Evolutionary conservation across 1,139 yeast species (phyloP).

Genomic region (Lodderomyces jiufengensis): DNA sequence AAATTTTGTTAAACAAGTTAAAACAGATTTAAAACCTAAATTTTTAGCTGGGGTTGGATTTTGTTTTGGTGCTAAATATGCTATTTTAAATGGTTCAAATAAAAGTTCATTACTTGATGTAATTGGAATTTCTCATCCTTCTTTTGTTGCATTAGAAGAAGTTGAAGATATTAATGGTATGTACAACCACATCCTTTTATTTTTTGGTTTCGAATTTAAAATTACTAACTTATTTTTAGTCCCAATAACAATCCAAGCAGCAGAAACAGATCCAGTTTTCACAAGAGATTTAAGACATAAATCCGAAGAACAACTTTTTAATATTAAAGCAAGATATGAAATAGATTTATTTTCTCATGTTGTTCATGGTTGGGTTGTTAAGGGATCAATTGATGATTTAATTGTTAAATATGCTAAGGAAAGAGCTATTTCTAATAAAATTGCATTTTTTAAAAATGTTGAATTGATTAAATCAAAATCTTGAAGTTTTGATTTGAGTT

Average conservation of each 20-base stretch:
- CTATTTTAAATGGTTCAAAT: conserved; percentile 48
- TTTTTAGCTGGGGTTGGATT: conserved; percentile 66
- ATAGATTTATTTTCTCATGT: conserved; percentile 60
- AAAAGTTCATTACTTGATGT: conserved; percentile 46
- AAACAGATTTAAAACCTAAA: conserved; percentile 43
- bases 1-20: conserved; percentile 41
- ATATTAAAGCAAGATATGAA: conserved; percentile 50
- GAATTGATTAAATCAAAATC: neutral
- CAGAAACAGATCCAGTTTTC: conserved; percentile 64
- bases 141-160: conserved; percentile 63
- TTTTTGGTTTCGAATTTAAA: no score
- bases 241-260: conserved; percentile 70
- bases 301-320: conserved; percentile 53
- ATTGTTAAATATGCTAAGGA: conserved; percentile 64
- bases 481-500: no score
- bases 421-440: conserved; percentile 59
- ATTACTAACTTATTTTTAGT: no score
- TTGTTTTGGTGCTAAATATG: conserved; percentile 81
- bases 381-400: conserved; percentile 64
- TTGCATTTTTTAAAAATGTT: conserved; percentile 22
- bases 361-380: conserved; percentile 70
- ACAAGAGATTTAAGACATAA: conserved; percentile 56
- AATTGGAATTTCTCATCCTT: conserved; percentile 81
- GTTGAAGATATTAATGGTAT: conserved; percentile 41
- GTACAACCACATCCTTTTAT: no score